phyloP scores from a whole-genome alignment of 164 flowering plant species.

The Sedum album region DNA sequence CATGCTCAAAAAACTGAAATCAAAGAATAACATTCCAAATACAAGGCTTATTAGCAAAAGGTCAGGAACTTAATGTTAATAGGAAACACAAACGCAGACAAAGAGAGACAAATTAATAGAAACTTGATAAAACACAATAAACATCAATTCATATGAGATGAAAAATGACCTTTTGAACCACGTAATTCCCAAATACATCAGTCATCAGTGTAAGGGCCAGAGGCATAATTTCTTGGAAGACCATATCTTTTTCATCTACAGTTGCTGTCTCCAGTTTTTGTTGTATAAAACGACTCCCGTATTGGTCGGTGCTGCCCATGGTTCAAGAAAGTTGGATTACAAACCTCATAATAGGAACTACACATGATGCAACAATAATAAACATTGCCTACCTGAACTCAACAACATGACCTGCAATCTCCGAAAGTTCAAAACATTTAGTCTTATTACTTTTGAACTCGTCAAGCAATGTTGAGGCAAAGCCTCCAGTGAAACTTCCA shows the following conservation, averaged over 20 bases:
- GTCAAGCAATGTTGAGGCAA: constrained; percentile 68
- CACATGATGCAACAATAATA: background rate
- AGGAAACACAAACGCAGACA: background rate
- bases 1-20: constrained; percentile 77
- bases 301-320: constrained; percentile 78
- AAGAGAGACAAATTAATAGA: background rate
- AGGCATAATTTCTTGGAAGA: constrained; percentile 83
- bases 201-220: constrained; percentile 89
- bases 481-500: constrained; percentile 45
- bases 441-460: constrained; percentile 88
- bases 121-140: background rate
- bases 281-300: constrained; percentile 96
- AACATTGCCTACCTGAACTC: constrained; percentile 63
- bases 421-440: constrained; percentile 79
- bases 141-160: background rate
- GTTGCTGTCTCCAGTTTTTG: constrained; percentile 95
- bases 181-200: constrained; percentile 98
- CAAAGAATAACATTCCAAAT: background rate
- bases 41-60: constrained; percentile 2
- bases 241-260: constrained; percentile 75
- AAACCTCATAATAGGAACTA: background rate
- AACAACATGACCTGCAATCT: constrained; percentile 84
- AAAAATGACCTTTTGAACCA: constrained; percentile 75
- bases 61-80: constrained; percentile 4
- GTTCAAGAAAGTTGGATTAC: constrained; percentile 9